Evolutionary conservation across 2,329 filamentous ascomycete genomes (phyloP).

Genomic region (Dactylellina cionopaga): DNA sequence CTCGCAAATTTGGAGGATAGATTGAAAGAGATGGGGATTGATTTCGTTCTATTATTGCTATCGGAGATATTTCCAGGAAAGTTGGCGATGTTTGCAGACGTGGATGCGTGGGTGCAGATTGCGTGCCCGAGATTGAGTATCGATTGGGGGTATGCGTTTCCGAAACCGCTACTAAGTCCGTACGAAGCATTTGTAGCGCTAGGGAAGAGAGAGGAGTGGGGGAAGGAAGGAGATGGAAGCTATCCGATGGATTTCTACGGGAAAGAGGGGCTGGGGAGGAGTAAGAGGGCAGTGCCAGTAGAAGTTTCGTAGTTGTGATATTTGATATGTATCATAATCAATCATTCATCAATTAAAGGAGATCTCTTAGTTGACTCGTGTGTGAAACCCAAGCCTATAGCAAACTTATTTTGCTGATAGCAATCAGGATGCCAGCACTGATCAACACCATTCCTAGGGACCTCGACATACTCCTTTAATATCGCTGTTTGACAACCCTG

Average conservation of each 20-base stretch:
- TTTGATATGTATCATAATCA: background rate
- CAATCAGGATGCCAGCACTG: too few relatives aligned
- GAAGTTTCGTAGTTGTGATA: background rate
- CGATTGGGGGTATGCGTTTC: constrained; percentile 98
- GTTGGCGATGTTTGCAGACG: constrained; percentile 88
- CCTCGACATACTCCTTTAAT: too few relatives aligned
- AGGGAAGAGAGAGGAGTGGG: constrained; percentile 76
- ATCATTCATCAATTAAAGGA: background rate
- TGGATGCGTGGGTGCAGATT: constrained; percentile 98
- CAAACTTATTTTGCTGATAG: background rate
- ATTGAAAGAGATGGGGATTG: constrained; percentile 76
- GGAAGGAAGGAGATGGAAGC: constrained; percentile 70
- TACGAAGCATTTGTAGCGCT: constrained; percentile 95
- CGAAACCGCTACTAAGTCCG: constrained; percentile 85
- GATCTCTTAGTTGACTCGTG: too few relatives aligned
- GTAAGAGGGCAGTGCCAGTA: constrained; percentile 65
- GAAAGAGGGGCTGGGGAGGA: constrained; percentile 86
- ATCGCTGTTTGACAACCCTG: too few relatives aligned
- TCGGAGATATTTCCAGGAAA: constrained; percentile 98
- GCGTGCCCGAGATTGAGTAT: constrained; percentile 97
- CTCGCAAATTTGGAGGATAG: constrained; percentile 84
- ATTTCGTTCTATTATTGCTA: constrained; percentile 84
- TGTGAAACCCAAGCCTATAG: background rate
- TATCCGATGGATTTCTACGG: constrained; percentile 99
- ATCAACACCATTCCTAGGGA: too few relatives aligned